Percentiles rank a stretch among this genome's conserved stretches.
Conservation (phyloP, 257 asterid species). For the Lycium ferocissimum region DNA sequence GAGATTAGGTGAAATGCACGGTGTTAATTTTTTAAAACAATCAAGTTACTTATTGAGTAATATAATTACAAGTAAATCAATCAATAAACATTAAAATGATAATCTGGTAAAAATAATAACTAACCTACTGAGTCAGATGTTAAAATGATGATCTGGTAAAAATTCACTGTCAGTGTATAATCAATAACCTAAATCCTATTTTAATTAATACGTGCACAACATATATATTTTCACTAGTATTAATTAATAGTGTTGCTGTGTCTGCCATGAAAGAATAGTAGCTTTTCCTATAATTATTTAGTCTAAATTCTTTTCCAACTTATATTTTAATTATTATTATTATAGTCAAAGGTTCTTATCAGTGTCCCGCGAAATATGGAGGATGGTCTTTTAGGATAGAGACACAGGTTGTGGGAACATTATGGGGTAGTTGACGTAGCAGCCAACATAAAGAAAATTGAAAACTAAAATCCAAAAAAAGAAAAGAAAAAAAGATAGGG, state of each 20-base stretch:
- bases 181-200: too few relatives aligned
- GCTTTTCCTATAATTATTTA: background rate
- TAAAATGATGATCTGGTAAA: too few relatives aligned
- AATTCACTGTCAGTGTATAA: too few relatives aligned
- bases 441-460: background rate
- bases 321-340: background rate
- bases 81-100: too few relatives aligned
- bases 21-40: too few relatives aligned
- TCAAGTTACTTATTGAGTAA: too few relatives aligned
- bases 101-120: too few relatives aligned
- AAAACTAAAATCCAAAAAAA: slow-evolving; percentile 8
- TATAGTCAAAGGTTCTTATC: slow-evolving; percentile 24
- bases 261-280: background rate
- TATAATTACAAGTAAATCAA: too few relatives aligned
- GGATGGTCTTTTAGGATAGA: background rate
- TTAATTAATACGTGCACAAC: slow-evolving; percentile 28
- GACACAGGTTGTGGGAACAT: slow-evolving; percentile 26
- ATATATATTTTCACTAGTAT: background rate
- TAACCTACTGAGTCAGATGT: too few relatives aligned
- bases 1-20: too few relatives aligned
- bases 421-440: slow-evolving; percentile 37
- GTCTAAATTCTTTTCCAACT: background rate
- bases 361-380: slow-evolving; percentile 41
- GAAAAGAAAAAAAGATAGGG: background rate
- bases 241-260: background rate